A percentile compares a stretch with the other conserved stretches of the same genome.
phyloP scores from a whole-genome alignment of 306 rosid genomes.

The Castanospermum australe region DNA sequence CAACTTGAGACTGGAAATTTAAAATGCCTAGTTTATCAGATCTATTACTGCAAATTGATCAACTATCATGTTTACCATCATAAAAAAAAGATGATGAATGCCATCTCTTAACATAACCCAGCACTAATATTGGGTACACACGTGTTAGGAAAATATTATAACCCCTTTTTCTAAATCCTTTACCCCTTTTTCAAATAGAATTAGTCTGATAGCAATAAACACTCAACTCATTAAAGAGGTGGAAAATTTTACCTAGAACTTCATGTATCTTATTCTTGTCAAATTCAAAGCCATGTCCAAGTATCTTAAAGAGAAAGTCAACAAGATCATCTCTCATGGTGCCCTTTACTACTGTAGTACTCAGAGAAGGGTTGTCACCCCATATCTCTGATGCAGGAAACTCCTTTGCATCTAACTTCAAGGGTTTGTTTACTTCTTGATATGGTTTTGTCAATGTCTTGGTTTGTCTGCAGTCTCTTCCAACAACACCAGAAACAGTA shows the following conservation, averaged over 20 bases:
- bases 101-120: not conserved
- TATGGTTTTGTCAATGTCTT: conserved; percentile 7
- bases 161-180: not conserved
- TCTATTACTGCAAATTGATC: not conserved
- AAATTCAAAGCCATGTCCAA: conserved; percentile 42
- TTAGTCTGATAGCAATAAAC: not conserved
- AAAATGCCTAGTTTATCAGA: too few relatives aligned
- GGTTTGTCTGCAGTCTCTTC: conserved; percentile 25
- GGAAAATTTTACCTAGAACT: conserved; percentile 38
- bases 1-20: too few relatives aligned
- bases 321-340: conserved; percentile 13
- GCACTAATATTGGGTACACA: not conserved
- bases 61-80: not conserved
- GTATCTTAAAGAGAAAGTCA: conserved; percentile 39
- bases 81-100: not conserved
- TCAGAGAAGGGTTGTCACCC: conserved; percentile 25
- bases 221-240: not conserved
- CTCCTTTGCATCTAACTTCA: conserved; percentile 22
- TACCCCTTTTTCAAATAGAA: not conserved
- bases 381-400: conserved; percentile 22
- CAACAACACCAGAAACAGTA: conserved; percentile 39
- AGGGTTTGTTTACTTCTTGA: conserved; percentile 27
- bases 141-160: not conserved
- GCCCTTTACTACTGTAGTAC: not conserved
- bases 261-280: conserved; percentile 32